Percentiles rank a stretch among this genome's conserved stretches.
phyloP scores from a whole-genome alignment of 257 asterid species.

The Capsicum pubescens region DNA sequence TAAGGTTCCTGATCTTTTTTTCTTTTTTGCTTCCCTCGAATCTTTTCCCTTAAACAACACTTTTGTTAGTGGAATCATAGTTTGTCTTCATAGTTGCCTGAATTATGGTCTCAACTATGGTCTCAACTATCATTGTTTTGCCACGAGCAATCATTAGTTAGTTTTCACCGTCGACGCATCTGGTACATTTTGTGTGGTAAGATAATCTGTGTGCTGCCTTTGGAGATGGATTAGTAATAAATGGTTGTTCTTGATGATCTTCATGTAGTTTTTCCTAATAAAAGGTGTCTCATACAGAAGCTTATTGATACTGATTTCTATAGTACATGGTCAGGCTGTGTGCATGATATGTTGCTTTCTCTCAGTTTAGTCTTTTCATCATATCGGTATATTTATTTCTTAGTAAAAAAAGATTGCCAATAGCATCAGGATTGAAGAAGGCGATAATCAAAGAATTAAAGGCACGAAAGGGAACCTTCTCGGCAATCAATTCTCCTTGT shows the following conservation, averaged over 20 bases:
- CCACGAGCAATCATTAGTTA: conserved; percentile 3
- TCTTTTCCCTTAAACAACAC: background rate
- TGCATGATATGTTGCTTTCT: conserved; percentile 20
- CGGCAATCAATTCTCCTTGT: background rate
- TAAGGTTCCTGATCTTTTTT: conserved; percentile 17
- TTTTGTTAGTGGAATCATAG: background rate
- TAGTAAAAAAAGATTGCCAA: background rate
- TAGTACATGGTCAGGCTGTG: background rate
- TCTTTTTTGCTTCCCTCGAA: background rate
- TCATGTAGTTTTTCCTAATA: conserved; percentile 20
- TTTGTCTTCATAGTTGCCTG: background rate
- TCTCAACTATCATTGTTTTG: background rate
- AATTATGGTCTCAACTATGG: background rate
- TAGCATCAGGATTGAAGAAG: conserved; percentile 3
- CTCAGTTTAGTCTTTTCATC: background rate
- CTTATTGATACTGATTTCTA: background rate
- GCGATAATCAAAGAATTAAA: background rate
- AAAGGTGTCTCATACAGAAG: conserved; percentile 22
- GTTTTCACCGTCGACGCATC: background rate
- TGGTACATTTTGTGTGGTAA: conserved; percentile 14
- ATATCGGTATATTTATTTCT: background rate
- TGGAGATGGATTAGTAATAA: conserved; percentile 10
- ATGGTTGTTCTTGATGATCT: conserved; percentile 1
- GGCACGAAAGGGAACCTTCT: background rate
- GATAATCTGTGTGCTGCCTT: conserved; percentile 15